These are phyloP conservation scores for Tremella yokohamensis DNA, from an alignment of 768 basidiomycete species.

Conservation along the genomic window DNA sequence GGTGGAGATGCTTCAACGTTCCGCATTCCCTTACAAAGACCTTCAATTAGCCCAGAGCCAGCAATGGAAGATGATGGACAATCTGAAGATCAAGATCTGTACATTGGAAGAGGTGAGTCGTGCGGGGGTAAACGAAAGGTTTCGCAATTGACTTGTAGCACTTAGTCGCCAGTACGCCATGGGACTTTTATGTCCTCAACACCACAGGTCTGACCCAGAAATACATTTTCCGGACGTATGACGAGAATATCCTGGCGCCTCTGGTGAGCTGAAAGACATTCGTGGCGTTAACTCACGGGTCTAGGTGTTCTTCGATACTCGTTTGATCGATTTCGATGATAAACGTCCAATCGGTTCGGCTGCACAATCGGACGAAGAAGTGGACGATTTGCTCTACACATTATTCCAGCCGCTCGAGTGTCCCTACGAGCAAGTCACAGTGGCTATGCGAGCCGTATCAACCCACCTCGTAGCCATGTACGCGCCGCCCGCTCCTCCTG, in stretches of 20 bases:
- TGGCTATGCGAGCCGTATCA: conserved; percentile 32
- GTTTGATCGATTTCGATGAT: conserved; percentile 86
- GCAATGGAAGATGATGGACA: conserved; percentile 89
- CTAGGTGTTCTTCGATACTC: conserved; percentile 88
- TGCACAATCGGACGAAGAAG: conserved; percentile 10
- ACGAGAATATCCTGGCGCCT: conserved; percentile 90
- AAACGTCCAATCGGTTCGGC: conserved; percentile 20
- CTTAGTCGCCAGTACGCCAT: conserved; percentile 82
- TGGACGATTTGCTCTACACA: conserved; percentile 50
- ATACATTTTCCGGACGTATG: conserved; percentile 84
- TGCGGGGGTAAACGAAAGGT: not conserved
- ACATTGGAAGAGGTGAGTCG: conserved; percentile 76
- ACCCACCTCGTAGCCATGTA: conserved; percentile 15
- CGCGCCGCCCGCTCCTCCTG: conserved; percentile 16
- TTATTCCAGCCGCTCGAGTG: conserved; percentile 20
- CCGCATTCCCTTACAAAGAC: conserved; percentile 83
- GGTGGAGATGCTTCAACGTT: conserved; percentile 70
- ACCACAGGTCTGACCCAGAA: conserved; percentile 76
- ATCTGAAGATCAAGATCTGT: conserved; percentile 77
- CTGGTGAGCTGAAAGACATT: conserved; percentile 61
- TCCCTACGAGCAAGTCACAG: conserved; percentile 50
- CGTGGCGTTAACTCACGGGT: not conserved
- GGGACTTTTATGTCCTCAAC: conserved; percentile 80
- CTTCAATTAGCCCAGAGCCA: conserved; percentile 70
- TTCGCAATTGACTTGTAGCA: conserved; percentile 56